These are phyloP conservation scores for Pythium phragmitis DNA, from an alignment of 352 stramenopile species.

Conservation along the genomic window DNA sequence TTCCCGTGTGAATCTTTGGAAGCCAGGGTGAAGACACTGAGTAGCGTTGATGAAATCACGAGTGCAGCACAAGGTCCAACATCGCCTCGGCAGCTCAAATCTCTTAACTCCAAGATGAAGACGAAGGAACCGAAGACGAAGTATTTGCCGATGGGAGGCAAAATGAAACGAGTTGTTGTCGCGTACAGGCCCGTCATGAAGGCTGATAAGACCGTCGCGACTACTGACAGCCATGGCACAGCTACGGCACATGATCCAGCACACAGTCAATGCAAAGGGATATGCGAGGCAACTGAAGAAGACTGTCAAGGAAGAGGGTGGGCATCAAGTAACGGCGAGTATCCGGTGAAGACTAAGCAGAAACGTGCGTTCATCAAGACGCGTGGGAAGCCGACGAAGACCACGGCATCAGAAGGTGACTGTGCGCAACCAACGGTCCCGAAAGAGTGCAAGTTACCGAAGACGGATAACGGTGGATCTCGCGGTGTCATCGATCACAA, in stretches of 20 bases:
- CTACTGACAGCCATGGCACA: background rate
- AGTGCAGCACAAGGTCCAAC: background rate
- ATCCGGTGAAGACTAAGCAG: background rate
- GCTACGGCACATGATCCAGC: background rate
- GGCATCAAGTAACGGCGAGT: background rate
- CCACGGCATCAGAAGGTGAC: background rate
- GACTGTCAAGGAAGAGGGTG: background rate
- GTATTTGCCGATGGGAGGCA: slow-evolving; percentile 6
- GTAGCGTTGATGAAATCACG: background rate
- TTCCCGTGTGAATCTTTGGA: background rate
- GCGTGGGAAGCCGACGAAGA: slow-evolving; percentile 2
- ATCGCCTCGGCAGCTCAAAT: background rate
- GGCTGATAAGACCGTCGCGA: background rate
- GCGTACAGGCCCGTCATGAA: slow-evolving; percentile 19
- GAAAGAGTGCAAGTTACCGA: background rate
- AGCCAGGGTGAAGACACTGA: background rate
- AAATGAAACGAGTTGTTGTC: slow-evolving; percentile 20
- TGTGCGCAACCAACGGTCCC: background rate
- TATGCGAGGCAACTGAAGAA: background rate
- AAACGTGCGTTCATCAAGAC: background rate
- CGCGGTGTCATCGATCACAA: background rate
- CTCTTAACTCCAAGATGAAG: background rate
- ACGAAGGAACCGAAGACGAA: slow-evolving; percentile 7
- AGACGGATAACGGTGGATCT: background rate
- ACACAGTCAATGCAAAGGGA: background rate